Evolutionary conservation across 148 eudicot genomes (phyloP), one percentile per base, ranked within the genome.

Genomic region (Oxyria digyna): DNA sequence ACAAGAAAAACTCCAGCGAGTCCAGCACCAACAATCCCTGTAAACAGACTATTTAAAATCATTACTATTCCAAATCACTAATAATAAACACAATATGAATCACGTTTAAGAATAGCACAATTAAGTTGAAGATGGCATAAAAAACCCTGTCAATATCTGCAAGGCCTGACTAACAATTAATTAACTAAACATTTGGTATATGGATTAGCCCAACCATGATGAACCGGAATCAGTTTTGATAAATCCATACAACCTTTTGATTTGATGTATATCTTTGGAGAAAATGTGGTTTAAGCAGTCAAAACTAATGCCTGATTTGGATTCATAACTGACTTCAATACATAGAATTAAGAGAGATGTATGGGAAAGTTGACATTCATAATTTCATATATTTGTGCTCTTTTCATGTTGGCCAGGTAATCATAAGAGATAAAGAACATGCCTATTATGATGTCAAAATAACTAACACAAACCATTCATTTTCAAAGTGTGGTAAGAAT

Each of bases 11-110:
- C 70, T 43, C 97, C 91, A 48, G 96, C 99, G 21, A 84, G 81
- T 81, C 87, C 99, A 69, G 87, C 85, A 78, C 88, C 87, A 70
- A 85, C 54, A 72, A 88, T 80, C 72, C 93, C 99, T 94, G 99
- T 71, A 81, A 88, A 80, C 74, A 85, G 74, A 74, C 87, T 82
- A 89, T 79, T 81, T 75, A 81, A 59, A 76, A 81, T 81, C 72
- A 81, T 84, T 73, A 82, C 72, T 68, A 74, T 76, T 69, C 70
- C 46, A 67, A 67, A 21, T 24, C 43, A 69, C 21, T 24, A 38
- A 75, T 24, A 46, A 32, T 72, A 23, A 54, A 21, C 50, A 73
- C 33, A 55, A 55, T 55, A 27, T 26, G 33, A 55, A 26, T 55
- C 37, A 29, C 15, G 37, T 31, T 29, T 1, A 59, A 17, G 8